phyloP scores from a whole-genome alignment of 2,329 filamentous ascomycete species.

The Fusarium pseudoanthophilum region DNA sequence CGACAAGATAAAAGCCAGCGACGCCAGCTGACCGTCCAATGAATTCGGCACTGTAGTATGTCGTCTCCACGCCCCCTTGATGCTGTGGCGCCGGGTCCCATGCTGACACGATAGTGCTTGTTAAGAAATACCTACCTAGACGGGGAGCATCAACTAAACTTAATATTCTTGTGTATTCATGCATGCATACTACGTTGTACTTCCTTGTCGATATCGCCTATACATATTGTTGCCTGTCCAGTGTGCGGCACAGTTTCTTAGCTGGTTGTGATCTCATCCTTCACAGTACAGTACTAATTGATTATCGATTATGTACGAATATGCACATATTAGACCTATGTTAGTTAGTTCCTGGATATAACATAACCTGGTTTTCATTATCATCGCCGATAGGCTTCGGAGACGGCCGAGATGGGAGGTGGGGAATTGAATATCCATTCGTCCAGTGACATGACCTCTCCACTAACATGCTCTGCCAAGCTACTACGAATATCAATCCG shows the following conservation, averaged over 20 bases:
- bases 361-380: neutral
- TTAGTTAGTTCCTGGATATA: constrained; percentile 9
- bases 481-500: constrained; percentile 5
- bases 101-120: constrained; percentile 31
- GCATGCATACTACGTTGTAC: constrained; percentile 9
- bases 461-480: constrained; percentile 26
- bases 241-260: constrained; percentile 14
- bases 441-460: constrained; percentile 8
- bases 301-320: constrained; percentile 1
- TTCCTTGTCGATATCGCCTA: constrained; percentile 21
- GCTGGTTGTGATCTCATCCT: neutral
- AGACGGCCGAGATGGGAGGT: constrained; percentile 17
- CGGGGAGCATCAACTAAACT: neutral
- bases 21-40: neutral
- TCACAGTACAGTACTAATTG: neutral
- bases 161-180: constrained; percentile 12
- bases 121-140: constrained; percentile 6
- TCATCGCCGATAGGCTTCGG: constrained; percentile 22
- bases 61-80: constrained; percentile 25
- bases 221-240: constrained; percentile 13
- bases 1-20: constrained; percentile 3
- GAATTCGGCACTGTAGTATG: neutral
- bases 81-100: constrained; percentile 13
- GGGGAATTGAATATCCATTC: constrained; percentile 4
- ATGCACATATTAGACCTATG: neutral